Base-by-base conservation (phyloP, 768 basidiomycete genomes). In the Auricularia cornea region DNA sequence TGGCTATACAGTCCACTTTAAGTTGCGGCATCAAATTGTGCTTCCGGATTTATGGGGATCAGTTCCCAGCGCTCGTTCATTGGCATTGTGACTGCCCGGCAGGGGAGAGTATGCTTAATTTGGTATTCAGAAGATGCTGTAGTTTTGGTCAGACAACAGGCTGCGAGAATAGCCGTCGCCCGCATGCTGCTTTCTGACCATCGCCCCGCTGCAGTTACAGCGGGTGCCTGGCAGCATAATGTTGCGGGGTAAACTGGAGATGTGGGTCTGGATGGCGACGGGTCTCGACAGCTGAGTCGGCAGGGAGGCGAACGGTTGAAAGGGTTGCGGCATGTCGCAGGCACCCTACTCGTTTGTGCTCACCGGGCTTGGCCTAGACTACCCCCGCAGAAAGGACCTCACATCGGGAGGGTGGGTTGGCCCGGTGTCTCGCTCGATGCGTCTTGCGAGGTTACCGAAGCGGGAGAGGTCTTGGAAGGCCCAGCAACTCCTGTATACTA, bases 121-220 rank as follows among this genome's bases (percentile, higher is more conserved):
- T n/a, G n/a, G n/a, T n/a, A n/a, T n/a, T n/a, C n/a, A n/a, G n/a
- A n/a, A n/a, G n/a, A n/a, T n/a, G n/a, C n/a, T n/a, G n/a, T n/a
- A n/a, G n/a, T n/a, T n/a, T n/a, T 33, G 3, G 59, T 68, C 18
- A 51, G 10, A 16, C 32, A 54, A 8, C 26, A 28, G 32, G 52
- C 59, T 8, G 65, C 63, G 35, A 63, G 65, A 1, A 23, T 63
- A 16, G 69, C 66, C 14, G 26, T 69, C 10, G 62, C 64, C 23
- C 48, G 62, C 11, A 28, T 70, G 3, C 40, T 66, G 10, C 30
- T 63, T 3, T 64, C 65, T 2, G 66, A 67, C 32, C 65, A 68
- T 59, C 60, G 64, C 16, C 62, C 69, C 2, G 68, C 66, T 28
- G 48, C 5, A 6, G 44, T n/a, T n/a, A n/a, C n/a, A n/a, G n/a